A percentile compares a stretch with the other conserved stretches of the same genome.
Evolutionary conservation across 495 filamentous ascomycete genomes (phyloP).

Genomic region (Penicillium paxilli): DNA sequence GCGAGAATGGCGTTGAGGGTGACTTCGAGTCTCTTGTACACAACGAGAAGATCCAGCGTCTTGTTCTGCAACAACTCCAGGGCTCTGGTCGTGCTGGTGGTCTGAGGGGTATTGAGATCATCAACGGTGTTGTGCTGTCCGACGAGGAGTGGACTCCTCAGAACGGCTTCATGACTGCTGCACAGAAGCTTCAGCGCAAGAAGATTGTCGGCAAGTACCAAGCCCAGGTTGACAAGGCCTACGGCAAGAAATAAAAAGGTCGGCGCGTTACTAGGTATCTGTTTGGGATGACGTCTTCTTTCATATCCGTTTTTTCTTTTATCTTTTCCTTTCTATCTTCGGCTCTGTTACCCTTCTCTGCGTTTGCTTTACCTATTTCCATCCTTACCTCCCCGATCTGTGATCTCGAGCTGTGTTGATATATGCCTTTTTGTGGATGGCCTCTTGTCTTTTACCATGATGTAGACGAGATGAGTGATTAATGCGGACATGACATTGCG

Average conservation of each 20-base stretch:
- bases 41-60: slow-evolving; percentile 72
- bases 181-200: slow-evolving; percentile 58
- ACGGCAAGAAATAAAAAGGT: slow-evolving; percentile 43
- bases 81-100: slow-evolving; percentile 71
- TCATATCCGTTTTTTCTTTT: slow-evolving; percentile 6
- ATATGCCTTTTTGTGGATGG: slow-evolving; percentile 11
- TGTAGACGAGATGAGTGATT: slow-evolving; percentile 23
- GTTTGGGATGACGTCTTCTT: neutral
- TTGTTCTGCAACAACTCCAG: slow-evolving; percentile 85
- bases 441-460: slow-evolving; percentile 8
- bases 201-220: slow-evolving; percentile 49
- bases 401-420: slow-evolving; percentile 14
- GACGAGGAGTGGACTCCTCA: slow-evolving; percentile 98
- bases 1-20: slow-evolving; percentile 68
- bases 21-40: slow-evolving; percentile 79
- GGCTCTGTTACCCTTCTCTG: slow-evolving; percentile 19
- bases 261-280: neutral
- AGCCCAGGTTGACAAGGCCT: slow-evolving; percentile 48
- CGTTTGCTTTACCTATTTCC: slow-evolving; percentile 12
- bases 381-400: no score
- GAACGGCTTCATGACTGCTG: slow-evolving; percentile 63
- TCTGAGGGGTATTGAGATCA: slow-evolving; percentile 82
- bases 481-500: slow-evolving; percentile 20
- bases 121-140: slow-evolving; percentile 87
- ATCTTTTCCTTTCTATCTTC: slow-evolving; percentile 6